Conservation (phyloP, 202 grass and related monocot genomes). For the Zizania palustris region DNA sequence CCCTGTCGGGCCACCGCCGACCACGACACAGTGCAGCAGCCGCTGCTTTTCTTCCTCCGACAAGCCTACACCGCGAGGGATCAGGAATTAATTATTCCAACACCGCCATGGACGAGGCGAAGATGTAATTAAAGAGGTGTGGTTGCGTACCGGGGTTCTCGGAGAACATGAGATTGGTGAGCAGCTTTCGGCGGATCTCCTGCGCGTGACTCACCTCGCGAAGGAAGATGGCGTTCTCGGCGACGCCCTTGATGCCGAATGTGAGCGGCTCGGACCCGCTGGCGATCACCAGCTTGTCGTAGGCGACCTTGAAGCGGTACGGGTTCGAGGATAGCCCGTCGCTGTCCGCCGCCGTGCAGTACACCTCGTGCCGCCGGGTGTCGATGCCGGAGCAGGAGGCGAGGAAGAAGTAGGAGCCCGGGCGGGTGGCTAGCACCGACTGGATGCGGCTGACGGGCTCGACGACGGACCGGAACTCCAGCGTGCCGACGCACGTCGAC, state of each 20-base stretch:
- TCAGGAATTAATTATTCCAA: not conserved
- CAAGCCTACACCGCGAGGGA: slow-evolving; percentile 53
- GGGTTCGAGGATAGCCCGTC: slow-evolving; percentile 51
- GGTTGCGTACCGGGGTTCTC: slow-evolving; percentile 69
- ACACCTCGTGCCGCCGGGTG: slow-evolving; percentile 64
- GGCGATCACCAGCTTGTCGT: slow-evolving; percentile 92
- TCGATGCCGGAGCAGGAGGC: slow-evolving; percentile 67
- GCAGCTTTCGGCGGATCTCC: slow-evolving; percentile 82
- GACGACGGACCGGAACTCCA: slow-evolving; percentile 90
- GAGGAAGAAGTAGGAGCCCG: slow-evolving; percentile 82
- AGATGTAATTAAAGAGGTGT: not conserved
- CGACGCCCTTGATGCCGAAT: slow-evolving; percentile 86
- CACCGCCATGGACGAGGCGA: not conserved
- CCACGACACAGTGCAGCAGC: slow-evolving; percentile 82
- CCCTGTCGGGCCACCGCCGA: slow-evolving; percentile 86
- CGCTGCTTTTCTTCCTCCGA: slow-evolving; percentile 68
- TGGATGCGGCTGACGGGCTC: slow-evolving; percentile 92
- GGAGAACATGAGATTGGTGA: slow-evolving; percentile 91
- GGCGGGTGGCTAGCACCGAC: slow-evolving; percentile 57
- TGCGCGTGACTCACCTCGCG: slow-evolving; percentile 90
- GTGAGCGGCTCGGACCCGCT: slow-evolving; percentile 83
- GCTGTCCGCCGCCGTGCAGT: slow-evolving; percentile 50
- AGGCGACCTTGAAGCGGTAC: slow-evolving; percentile 76
- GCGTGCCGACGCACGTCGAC: slow-evolving; percentile 93
- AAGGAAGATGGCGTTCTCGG: slow-evolving; percentile 82